phyloP scores from a whole-genome alignment of 2,329 filamentous ascomycete species.

The Xylariomycetidae sp. region DNA sequence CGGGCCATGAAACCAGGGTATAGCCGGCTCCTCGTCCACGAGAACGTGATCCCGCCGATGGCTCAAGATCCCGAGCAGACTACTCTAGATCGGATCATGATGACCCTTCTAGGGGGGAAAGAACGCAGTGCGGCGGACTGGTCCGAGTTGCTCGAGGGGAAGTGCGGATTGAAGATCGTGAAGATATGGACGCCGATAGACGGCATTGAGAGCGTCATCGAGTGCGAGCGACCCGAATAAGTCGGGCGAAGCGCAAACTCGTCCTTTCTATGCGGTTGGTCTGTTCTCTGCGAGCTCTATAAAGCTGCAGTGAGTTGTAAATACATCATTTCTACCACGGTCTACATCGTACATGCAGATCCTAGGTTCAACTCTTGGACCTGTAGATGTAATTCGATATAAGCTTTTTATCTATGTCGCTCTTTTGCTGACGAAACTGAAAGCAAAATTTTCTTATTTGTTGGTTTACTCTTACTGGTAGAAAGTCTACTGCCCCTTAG shows the following conservation, averaged over 20 bases:
- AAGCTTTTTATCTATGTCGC: too few relatives aligned
- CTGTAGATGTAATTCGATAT: too few relatives aligned
- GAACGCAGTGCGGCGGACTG: conserved; percentile 7
- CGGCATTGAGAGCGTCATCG: conserved; percentile 8
- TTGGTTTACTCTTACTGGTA: too few relatives aligned
- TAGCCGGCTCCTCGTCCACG: conserved; percentile 21
- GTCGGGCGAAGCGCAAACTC: not conserved
- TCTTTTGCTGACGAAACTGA: too few relatives aligned
- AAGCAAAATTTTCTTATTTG: too few relatives aligned
- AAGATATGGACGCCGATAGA: conserved; percentile 9
- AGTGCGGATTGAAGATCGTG: conserved; percentile 7
- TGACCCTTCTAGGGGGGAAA: conserved; percentile 6
- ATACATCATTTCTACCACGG: too few relatives aligned
- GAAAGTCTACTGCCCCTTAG: too few relatives aligned
- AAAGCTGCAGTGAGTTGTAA: too few relatives aligned
- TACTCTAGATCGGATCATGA: conserved; percentile 9
- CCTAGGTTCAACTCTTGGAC: too few relatives aligned
- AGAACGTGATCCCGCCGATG: conserved; percentile 7
- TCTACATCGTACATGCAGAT: too few relatives aligned
- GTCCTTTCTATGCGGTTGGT: not conserved
- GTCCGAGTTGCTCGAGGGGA: conserved; percentile 6
- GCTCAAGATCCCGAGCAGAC: conserved; percentile 8
- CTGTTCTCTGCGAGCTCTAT: too few relatives aligned
- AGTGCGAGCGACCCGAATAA: conserved; percentile 8
- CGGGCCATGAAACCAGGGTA: conserved; percentile 21